Conservation (phyloP, 768 basidiomycete species). For the Clathrus columnatus region DNA sequence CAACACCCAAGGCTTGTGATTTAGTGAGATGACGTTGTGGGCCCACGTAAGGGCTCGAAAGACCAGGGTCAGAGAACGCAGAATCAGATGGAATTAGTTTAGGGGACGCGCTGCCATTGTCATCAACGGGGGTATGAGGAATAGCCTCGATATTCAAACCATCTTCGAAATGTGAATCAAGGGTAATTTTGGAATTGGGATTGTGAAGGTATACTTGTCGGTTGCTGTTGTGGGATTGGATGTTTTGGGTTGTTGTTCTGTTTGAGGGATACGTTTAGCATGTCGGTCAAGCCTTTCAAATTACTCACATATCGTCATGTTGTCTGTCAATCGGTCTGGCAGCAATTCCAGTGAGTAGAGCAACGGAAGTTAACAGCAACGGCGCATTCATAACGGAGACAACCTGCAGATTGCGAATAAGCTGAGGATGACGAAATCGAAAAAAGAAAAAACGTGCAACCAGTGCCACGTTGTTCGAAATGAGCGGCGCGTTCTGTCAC, state of each 20-base stretch:
- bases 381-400: conserved; percentile 8
- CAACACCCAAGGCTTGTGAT: background rate
- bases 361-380: conserved; percentile 2
- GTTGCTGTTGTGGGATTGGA: background rate
- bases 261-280: background rate
- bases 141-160: conserved; percentile 3
- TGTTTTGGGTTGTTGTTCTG: background rate
- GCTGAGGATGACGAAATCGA: conserved; percentile 17
- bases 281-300: background rate
- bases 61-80: conserved; percentile 6
- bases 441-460: conserved; percentile 20
- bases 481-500: conserved; percentile 16
- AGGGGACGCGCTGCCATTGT: background rate
- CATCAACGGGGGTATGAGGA: background rate
- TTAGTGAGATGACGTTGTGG: conserved; percentile 2
- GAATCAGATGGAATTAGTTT: background rate
- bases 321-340: conserved; percentile 4
- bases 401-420: background rate
- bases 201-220: conserved; percentile 3
- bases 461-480: conserved; percentile 13
- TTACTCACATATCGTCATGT: conserved; percentile 1
- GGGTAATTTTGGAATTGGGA: background rate
- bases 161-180: background rate
- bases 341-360: conserved; percentile 7
- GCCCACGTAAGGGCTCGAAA: conserved; percentile 7